A percentile compares a stretch with the other conserved stretches of the same genome.
phyloP scores from a whole-genome alignment of 1,139 yeast species.

The Geotrichum histeridarum region DNA sequence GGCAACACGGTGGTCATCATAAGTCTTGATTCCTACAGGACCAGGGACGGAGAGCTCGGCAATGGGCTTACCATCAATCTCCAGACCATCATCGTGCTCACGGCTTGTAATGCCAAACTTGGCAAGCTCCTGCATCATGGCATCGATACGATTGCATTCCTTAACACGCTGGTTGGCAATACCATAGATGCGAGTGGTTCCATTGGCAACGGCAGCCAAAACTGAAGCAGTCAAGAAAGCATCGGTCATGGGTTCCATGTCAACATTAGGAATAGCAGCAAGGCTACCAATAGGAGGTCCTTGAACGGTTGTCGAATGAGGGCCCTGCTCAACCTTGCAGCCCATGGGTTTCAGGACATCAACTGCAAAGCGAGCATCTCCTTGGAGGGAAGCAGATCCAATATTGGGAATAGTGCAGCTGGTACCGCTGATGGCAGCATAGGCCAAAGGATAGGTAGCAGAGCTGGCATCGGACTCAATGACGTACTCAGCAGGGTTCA shows the following conservation, averaged over 20 bases:
- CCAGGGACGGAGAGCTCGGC: conserved; percentile 42
- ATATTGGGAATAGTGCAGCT: conserved; percentile 91
- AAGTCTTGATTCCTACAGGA: conserved; percentile 57
- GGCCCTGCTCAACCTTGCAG: conserved; percentile 77
- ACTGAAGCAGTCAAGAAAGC: conserved; percentile 96
- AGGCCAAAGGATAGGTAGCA: conserved; percentile 95
- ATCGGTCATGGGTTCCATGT: conserved; percentile 99
- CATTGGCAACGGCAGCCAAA: conserved; percentile 79
- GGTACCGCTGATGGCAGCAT: conserved; percentile 96
- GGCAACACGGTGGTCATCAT: conserved; percentile 97
- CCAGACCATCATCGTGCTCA: conserved; percentile 90
- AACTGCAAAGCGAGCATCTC: conserved; percentile 94
- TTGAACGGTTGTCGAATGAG: conserved; percentile 79
- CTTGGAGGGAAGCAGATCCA: conserved; percentile 88
- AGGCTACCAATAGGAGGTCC: conserved; percentile 75
- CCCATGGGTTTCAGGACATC: conserved; percentile 96
- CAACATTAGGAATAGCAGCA: conserved; percentile 67
- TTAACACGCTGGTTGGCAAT: conserved; percentile 97
- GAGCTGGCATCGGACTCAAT: conserved; percentile 98
- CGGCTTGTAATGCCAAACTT: conserved; percentile 84
- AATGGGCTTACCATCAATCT: conserved; percentile 56
- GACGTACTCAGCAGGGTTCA: conserved; percentile 76
- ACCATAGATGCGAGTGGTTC: conserved; percentile 77
- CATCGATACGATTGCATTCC: conserved; percentile 93
- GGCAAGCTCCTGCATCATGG: conserved; percentile 83